These are phyloP conservation scores for Imleria badia DNA, from an alignment of 768 basidiomycete genomes.

Conservation along the genomic window DNA sequence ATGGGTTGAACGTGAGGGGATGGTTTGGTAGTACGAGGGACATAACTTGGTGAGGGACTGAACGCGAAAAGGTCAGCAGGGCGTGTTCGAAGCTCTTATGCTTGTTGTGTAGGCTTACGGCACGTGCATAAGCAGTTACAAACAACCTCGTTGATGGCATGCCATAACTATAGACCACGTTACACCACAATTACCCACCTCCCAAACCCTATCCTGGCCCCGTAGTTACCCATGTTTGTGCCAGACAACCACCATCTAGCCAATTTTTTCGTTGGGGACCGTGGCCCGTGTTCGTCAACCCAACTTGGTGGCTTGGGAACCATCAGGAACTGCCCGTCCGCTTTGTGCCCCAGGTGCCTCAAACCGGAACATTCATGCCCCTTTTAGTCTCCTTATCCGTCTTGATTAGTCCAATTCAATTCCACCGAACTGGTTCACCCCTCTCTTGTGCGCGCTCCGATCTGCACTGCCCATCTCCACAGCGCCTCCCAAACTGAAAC, in stretches of 20 bases:
- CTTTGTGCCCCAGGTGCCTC: constrained; percentile 27
- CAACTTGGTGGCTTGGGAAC: constrained; percentile 26
- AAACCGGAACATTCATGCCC: constrained; percentile 14
- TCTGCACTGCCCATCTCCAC: constrained; percentile 18
- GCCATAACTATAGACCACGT: constrained; percentile 21
- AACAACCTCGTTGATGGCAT: constrained; percentile 36
- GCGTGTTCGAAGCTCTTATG: constrained; percentile 36
- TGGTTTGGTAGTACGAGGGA: constrained; percentile 19
- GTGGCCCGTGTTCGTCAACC: neutral
- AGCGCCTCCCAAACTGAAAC: constrained; percentile 5
- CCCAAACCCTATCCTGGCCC: neutral
- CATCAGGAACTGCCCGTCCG: constrained; percentile 28
- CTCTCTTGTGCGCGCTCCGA: constrained; percentile 8
- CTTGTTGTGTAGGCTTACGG: constrained; percentile 38
- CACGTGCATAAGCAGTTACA: constrained; percentile 36
- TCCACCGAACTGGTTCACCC: constrained; percentile 16
- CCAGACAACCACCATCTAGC: neutral
- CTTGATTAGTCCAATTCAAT: constrained; percentile 18
- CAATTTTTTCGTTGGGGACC: neutral
- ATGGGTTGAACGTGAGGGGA: constrained; percentile 15
- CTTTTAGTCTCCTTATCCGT: constrained; percentile 23
- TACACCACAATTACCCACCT: neutral
- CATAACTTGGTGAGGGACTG: constrained; percentile 18
- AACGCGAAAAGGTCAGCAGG: constrained; percentile 27
- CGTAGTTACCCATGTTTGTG: neutral